Base-by-base conservation (phyloP, 2,329 filamentous ascomycete species). In the Neonectria sp. region DNA sequence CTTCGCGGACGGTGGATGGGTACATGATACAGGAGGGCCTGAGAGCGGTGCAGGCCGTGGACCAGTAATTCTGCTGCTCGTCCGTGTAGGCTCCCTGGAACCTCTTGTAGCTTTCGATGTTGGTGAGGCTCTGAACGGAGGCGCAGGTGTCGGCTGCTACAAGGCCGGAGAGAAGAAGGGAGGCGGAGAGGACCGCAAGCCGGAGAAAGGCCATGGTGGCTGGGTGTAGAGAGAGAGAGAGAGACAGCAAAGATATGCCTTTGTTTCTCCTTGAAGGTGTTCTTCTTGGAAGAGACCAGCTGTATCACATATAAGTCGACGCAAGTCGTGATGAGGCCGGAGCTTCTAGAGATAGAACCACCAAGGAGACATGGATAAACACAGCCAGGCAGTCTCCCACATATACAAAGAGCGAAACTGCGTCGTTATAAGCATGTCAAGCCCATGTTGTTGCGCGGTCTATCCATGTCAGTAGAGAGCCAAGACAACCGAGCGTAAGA, bases 1-100 rank as follows among this genome's bases (percentile, higher is more conserved):
- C 86, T 72, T 90, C 86, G 17, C 83, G 77, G 1, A 83, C 79
- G 37, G 81, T 86, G 13, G 79, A 79, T 3, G 87, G 86, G 48
- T 81, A 81, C 46, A 86, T 77, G 62, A 87, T 85, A 67, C 85
- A 87, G 48, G 78, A 79, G 6, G 85, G 85, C 64, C 79, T 77
- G n/a, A 86, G 78, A 48, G 80, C 79, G 17, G 81, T 76, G 63
- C 83, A 83, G 24, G 78, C 75, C 2, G 80, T 80, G 3, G 85
- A 86, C 84, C 84, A 86, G 74, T 86, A 86, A 25, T 84, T 75
- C 8, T 72, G 75, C 69, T 84, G 75, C 51, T 83, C 82, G 3
- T 57, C 57, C 11, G 70, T 75, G 69, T 85, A 86, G 15, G 73
- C 71, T 8, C 79, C 17, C 6, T 79, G 72, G 1, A 79, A 63